A percentile compares a stretch with the other conserved stretches of the same genome.
These are phyloP conservation scores for Phytophthora megakarya DNA, from an alignment of 352 stramenopile genomes.

Conservation along the genomic window DNA sequence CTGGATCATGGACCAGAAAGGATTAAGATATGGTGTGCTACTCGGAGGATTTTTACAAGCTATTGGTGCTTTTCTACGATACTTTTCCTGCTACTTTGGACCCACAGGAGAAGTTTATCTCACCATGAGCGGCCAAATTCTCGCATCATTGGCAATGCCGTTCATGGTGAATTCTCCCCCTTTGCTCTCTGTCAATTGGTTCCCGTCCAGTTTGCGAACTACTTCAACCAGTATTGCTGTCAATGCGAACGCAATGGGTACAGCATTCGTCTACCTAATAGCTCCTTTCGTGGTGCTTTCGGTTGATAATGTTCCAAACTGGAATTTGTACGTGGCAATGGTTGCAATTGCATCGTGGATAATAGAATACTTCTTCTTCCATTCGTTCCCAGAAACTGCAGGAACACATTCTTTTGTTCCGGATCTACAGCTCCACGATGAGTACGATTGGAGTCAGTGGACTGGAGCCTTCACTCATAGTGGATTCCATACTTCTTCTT, in stretches of 20 bases:
- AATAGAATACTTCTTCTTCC: constrained; percentile 38
- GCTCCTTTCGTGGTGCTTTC: constrained; percentile 54
- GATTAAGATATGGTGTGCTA: constrained; percentile 63
- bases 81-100: constrained; percentile 39
- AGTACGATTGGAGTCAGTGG: constrained; percentile 80
- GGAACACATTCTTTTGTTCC: constrained; percentile 43
- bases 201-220: constrained; percentile 63
- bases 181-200: constrained; percentile 78
- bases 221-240: constrained; percentile 75
- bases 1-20: constrained; percentile 84
- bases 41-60: constrained; percentile 64
- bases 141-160: constrained; percentile 75
- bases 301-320: constrained; percentile 36
- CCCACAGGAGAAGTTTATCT: constrained; percentile 38
- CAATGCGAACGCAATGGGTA: constrained; percentile 78
- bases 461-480: constrained; percentile 55
- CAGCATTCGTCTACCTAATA: constrained; percentile 67
- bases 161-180: constrained; percentile 88
- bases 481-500: constrained; percentile 40
- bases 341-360: constrained; percentile 26
- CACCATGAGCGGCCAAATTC: constrained; percentile 61
- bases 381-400: constrained; percentile 45
- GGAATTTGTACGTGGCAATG: constrained; percentile 54
- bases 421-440: constrained; percentile 53
- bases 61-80: constrained; percentile 51